phyloP scores from a whole-genome alignment of 805 yeast species.

The Kluyveromyces starmeri region DNA sequence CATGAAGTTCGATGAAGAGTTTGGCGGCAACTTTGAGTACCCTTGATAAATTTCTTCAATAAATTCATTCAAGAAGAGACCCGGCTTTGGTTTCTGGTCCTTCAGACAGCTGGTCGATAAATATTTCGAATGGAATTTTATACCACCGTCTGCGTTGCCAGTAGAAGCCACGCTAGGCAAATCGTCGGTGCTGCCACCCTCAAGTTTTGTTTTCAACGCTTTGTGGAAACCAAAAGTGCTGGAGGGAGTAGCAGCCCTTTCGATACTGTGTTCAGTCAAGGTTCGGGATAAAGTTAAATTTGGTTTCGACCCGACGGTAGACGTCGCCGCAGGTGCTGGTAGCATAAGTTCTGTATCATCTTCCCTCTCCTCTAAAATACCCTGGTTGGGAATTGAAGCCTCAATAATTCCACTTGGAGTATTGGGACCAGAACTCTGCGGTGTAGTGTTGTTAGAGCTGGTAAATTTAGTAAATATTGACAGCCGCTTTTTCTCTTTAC shows the following conservation, averaged over 20 bases:
- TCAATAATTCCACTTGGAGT: constrained; percentile 5
- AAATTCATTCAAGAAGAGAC: constrained; percentile 19
- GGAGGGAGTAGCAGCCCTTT: constrained; percentile 3
- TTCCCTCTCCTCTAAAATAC: constrained; percentile 4
- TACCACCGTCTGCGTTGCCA: background rate
- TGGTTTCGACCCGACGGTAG: background rate
- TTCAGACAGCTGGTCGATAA: background rate
- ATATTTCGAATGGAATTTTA: constrained; percentile 4
- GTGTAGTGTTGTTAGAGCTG: constrained; percentile 5
- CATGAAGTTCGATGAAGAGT: constrained; percentile 20
- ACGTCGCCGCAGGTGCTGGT: constrained; percentile 14
- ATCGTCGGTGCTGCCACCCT: constrained; percentile 1
- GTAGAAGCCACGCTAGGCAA: background rate
- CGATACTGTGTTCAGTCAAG: background rate
- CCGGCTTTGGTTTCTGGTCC: constrained; percentile 3
- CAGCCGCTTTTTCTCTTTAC: constrained; percentile 14
- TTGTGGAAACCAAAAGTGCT: constrained; percentile 4
- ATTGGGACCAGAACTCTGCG: constrained; percentile 8
- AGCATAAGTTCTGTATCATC: constrained; percentile 5
- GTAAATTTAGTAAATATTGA: constrained; percentile 17
- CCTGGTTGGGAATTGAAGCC: background rate
- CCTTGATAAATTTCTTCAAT: constrained; percentile 19
- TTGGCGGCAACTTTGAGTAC: constrained; percentile 18
- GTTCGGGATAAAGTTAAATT: background rate
- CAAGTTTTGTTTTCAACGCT: background rate